Evolutionary conservation across 306 rosid genomes (phyloP).

Genomic region (Glycine latifolia): DNA sequence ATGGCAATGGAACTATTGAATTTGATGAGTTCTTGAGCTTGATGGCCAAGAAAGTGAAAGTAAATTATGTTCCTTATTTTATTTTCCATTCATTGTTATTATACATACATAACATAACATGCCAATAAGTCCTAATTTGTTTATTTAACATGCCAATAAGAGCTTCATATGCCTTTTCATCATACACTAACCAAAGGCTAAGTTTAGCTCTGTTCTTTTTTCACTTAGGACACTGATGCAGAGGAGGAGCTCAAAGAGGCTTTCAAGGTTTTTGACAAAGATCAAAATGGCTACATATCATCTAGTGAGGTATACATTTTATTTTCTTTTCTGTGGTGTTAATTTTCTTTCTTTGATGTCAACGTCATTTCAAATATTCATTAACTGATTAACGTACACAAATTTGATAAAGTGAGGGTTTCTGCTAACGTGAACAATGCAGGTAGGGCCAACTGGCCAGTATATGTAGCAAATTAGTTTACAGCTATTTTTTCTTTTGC

Average conservation of each 20-base stretch:
- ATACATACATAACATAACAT: background rate
- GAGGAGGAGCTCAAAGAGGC: constrained; percentile 96
- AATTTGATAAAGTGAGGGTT: background rate
- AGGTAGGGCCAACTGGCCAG: background rate
- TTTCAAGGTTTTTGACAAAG: constrained; percentile 96
- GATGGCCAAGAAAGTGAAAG: constrained; percentile 94
- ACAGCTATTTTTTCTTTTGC: background rate
- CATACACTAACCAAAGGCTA: background rate
- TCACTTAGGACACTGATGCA: constrained; percentile 77
- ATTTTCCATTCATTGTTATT: background rate
- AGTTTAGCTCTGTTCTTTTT: background rate
- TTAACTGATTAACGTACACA: background rate
- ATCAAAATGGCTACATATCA: constrained; percentile 93
- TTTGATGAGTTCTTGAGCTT: constrained; percentile 85
- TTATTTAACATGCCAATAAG: background rate
- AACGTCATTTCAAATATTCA: background rate
- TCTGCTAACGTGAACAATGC: background rate
- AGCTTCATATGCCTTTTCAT: constrained; percentile 9
- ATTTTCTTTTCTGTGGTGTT: background rate
- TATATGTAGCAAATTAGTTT: constrained; percentile 23
- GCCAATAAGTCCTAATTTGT: background rate
- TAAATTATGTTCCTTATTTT: constrained; percentile 34
- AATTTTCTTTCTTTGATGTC: background rate
- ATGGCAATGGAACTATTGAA: constrained; percentile 95
- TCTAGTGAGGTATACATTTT: constrained; percentile 77